A percentile compares a stretch with the other conserved stretches of the same genome.
These are phyloP conservation scores for Arthromyces matolae DNA, from an alignment of 768 basidiomycete species.

Conservation along the genomic window DNA sequence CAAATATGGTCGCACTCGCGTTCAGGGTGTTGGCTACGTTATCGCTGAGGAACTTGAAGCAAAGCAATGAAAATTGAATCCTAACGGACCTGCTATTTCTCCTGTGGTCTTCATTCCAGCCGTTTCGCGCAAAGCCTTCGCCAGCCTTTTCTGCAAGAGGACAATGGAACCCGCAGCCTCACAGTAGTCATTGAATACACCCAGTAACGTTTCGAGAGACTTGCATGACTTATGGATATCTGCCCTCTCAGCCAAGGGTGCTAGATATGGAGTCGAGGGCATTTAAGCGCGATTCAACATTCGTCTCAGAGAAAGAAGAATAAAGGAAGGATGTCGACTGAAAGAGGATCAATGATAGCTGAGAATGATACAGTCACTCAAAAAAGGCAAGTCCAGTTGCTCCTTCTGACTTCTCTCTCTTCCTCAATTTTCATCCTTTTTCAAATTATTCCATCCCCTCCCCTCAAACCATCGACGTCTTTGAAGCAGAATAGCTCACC, in stretches of 20 bases:
- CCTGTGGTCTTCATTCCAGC: constrained; percentile 56
- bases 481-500: too few species aligned
- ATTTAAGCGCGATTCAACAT: constrained; percentile 9
- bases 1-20: constrained; percentile 62
- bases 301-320: too few species aligned
- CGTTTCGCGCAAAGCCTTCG: constrained; percentile 65
- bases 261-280: constrained; percentile 12
- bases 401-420: neutral
- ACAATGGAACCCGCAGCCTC: constrained; percentile 64
- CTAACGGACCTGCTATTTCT: constrained; percentile 56
- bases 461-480: too few species aligned
- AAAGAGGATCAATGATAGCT: constrained; percentile 4
- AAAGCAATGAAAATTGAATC: neutral
- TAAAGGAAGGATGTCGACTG: neutral
- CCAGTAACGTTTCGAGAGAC: constrained; percentile 64
- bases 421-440: neutral
- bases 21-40: constrained; percentile 66
- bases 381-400: neutral
- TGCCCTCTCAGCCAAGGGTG: constrained; percentile 51
- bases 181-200: constrained; percentile 68
- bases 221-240: constrained; percentile 84
- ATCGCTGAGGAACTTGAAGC: neutral
- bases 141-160: constrained; percentile 68
- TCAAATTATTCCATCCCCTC: too few species aligned
- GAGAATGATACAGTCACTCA: too few species aligned